A percentile compares a stretch with the other conserved stretches of the same genome.
These are phyloP conservation scores for Cephalotrichum gorgonifer DNA, from an alignment of 2,329 filamentous ascomycete genomes.

Conservation along the genomic window DNA sequence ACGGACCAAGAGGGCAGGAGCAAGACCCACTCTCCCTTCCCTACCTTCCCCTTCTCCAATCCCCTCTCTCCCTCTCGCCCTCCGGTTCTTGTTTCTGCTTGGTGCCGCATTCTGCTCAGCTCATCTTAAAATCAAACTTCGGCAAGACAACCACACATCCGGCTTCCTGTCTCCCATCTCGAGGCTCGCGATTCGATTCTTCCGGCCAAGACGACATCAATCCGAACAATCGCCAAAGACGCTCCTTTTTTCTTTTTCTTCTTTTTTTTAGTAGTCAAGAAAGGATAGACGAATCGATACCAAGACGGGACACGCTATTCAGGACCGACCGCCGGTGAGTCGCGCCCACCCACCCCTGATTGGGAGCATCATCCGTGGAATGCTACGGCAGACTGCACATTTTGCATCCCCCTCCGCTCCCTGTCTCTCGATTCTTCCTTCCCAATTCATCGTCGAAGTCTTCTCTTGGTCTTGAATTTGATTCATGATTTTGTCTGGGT, in stretches of 20 bases:
- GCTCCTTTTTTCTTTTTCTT: too few species aligned
- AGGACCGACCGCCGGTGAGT: constrained; percentile 6
- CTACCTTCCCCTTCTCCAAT: neutral
- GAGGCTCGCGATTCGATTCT: neutral
- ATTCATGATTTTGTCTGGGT: neutral
- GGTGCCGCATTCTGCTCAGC: neutral
- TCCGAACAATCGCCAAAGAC: too few species aligned
- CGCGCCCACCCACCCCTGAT: constrained; percentile 1
- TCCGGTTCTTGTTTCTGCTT: neutral
- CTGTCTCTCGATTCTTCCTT: neutral
- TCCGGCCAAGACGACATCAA: too few species aligned
- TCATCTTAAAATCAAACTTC: neutral
- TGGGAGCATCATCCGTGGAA: neutral
- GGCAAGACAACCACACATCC: neutral
- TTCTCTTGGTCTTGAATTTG: neutral
- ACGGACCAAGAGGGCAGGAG: neutral
- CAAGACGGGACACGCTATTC: neutral
- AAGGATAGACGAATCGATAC: neutral
- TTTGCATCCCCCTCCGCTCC: neutral
- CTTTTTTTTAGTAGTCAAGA: neutral
- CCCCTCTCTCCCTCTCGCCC: neutral
- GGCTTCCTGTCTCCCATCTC: neutral
- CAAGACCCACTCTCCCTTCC: neutral
- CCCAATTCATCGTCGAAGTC: neutral
- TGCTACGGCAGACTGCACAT: neutral